A percentile compares a stretch with the other conserved stretches of the same genome.
Conservation (phyloP, 225 moss, liverwort and hornwort genomes). For the Anthoceros angustus region DNA sequence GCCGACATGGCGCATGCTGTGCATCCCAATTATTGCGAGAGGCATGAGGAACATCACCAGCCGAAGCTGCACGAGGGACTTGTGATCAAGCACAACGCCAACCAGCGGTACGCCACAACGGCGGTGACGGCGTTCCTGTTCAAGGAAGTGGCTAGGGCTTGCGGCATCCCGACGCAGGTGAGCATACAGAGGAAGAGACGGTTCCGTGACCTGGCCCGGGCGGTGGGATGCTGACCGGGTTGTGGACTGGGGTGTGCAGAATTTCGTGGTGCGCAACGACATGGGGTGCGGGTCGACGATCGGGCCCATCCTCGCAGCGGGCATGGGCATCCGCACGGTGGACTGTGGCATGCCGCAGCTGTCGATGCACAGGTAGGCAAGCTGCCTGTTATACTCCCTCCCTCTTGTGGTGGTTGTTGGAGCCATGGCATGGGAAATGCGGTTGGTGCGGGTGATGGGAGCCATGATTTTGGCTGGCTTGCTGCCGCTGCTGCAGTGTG, state of each 20-base stretch:
- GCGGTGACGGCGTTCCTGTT: slow-evolving; percentile 67
- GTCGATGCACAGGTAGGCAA: slow-evolving; percentile 65
- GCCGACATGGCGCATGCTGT: slow-evolving; percentile 88
- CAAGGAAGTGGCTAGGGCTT: slow-evolving; percentile 66
- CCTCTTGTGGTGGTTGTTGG: too few relatives aligned
- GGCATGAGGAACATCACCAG: slow-evolving; percentile 79
- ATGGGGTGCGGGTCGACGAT: slow-evolving; percentile 93
- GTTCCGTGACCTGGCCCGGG: not conserved
- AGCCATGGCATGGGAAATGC: too few relatives aligned
- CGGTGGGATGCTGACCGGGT: not conserved
- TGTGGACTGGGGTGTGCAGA: slow-evolving; percentile 16
- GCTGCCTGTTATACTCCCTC: too few relatives aligned
- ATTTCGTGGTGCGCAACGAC: slow-evolving; percentile 76
- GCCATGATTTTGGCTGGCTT: not conserved
- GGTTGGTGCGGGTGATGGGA: too few relatives aligned
- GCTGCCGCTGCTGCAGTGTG: slow-evolving; percentile 29
- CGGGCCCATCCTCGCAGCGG: slow-evolving; percentile 75
- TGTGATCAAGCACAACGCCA: slow-evolving; percentile 70
- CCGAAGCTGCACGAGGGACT: slow-evolving; percentile 65
- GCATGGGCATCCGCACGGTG: slow-evolving; percentile 71
- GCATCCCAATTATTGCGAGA: slow-evolving; percentile 67
- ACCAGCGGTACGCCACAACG: slow-evolving; percentile 70
- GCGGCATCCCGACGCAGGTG: slow-evolving; percentile 74
- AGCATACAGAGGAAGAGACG: not conserved
- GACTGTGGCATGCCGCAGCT: slow-evolving; percentile 82